These are phyloP conservation scores for Chaetomium fimeti DNA, from an alignment of 495 filamentous ascomycete genomes.

Conservation along the genomic window DNA sequence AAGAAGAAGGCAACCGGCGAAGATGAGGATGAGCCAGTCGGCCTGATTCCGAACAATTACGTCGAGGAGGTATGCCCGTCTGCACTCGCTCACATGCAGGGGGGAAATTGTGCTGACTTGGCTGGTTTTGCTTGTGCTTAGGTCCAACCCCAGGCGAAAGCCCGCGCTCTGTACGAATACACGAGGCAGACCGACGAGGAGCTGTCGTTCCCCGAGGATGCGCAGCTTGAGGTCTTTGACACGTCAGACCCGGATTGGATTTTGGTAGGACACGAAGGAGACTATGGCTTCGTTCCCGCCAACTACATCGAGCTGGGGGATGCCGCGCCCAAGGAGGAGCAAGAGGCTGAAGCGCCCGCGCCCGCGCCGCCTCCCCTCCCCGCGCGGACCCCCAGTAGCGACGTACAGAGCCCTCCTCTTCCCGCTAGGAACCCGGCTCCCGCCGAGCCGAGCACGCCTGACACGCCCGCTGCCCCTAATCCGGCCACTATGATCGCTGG, in stretches of 20 bases:
- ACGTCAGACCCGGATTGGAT: conserved; percentile 95
- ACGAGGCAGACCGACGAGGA: conserved; percentile 96
- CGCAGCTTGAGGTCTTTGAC: conserved; percentile 80
- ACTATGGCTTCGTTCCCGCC: conserved; percentile 94
- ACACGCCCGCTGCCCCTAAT: conserved; percentile 47
- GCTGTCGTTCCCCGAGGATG: conserved; percentile 91
- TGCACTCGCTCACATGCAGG: too few relatives aligned
- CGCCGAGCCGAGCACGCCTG: conserved; percentile 33
- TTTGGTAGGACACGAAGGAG: conserved; percentile 76
- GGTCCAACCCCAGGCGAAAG: conserved; percentile 69
- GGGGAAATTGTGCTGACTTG: conserved; percentile 8
- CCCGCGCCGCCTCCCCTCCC: conserved; percentile 38
- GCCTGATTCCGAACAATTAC: conserved; percentile 93
- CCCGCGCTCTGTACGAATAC: conserved; percentile 93
- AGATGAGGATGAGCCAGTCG: conserved; percentile 92
- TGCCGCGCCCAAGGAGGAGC: conserved; percentile 28
- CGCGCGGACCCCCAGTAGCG: conserved; percentile 32
- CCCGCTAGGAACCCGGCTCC: conserved; percentile 34
- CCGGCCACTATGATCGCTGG: conserved; percentile 70
- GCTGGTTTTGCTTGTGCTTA: conserved; percentile 33
- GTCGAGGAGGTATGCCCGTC: conserved; percentile 78
- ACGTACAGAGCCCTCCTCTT: conserved; percentile 37
- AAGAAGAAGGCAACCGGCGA: conserved; percentile 93
- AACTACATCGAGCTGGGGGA: conserved; percentile 82
- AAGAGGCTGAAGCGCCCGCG: conserved; percentile 28